Base-by-base conservation (phyloP, 1,284 basidiomycete genomes). In the Marasmius oreades region DNA sequence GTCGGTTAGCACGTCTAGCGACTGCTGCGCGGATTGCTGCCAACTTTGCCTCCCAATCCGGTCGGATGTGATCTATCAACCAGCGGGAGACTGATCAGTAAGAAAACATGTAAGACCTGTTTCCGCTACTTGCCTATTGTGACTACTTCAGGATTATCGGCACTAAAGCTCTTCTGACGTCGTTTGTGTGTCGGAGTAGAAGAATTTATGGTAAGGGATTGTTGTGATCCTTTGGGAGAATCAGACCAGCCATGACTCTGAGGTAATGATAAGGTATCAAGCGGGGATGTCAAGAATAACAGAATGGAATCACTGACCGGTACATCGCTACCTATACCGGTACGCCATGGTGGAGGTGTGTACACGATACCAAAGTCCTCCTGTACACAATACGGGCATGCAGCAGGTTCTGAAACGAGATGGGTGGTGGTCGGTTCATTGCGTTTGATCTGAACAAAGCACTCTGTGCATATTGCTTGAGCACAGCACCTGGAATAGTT, bases 401-500 rank as follows among this genome's bases (percentile, higher is more conserved):
- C 90, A 3, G 95, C 93, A 0, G 95, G 92, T 66, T 98, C 96
- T 14, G 93, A 94, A 31, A 92, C 91, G 51, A 96, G 77, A 71
- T 97, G 94, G 0, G 93, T 96, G 3, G 92, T 79, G 0, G 93
- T 95, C 4, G 96, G 94, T 65, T 99, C 97, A 51, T 82, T 85
- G 54, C 96, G 89, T 76, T 98, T 98, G 76, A 99, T 98, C 75
- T 98, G 95, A 16, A 98, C 95, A 68, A 99, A 99, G 70, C 96
- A 99, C 73, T 99, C 96, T 33, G 96, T 98, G 71, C 96, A 99
- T 65, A 99, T 95, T 28, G 93, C 90, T 67, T 99, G 96, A 76
- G 95, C 93, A 70, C 96, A 99, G 73, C 96, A 99, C 67, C 96
- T 85, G 22, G 95, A 97, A 62, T 88, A 89, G 71, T 99, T 98